Percentiles rank a stretch among this genome's conserved stretches.
Evolutionary conservation across 208 protist species (phyloP).

Genomic region (Crithidia bombi): DNA sequence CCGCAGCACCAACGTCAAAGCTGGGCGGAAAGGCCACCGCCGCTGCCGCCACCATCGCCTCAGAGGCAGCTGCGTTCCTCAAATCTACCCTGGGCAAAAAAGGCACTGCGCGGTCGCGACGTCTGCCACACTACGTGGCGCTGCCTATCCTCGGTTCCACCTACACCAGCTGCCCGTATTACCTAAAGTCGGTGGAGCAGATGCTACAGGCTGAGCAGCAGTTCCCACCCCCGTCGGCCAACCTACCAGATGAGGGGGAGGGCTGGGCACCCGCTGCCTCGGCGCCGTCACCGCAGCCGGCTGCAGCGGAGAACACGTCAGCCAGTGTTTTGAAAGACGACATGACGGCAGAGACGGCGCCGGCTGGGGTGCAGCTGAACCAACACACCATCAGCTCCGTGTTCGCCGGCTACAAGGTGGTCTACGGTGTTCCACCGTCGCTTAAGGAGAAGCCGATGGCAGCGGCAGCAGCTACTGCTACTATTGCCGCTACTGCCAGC

Average conservation of each 20-base stretch:
- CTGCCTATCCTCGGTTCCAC: conserved; percentile 62
- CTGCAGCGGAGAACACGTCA: background rate
- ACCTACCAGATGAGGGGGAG: conserved; percentile 29
- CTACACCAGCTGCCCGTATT: conserved; percentile 53
- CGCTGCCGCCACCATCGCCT: conserved; percentile 19
- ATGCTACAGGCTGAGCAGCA: conserved; percentile 47
- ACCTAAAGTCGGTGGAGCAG: conserved; percentile 52
- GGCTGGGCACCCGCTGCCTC: conserved; percentile 18
- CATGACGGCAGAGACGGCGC: background rate
- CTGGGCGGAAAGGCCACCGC: conserved; percentile 7
- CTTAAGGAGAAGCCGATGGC: background rate
- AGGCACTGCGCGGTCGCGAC: conserved; percentile 13
- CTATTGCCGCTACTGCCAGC: background rate
- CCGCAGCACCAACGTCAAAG: conserved; percentile 1
- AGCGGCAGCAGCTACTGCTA: background rate
- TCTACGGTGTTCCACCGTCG: conserved; percentile 27
- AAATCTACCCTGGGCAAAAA: conserved; percentile 31
- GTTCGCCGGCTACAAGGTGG: conserved; percentile 32
- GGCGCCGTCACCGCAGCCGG: background rate
- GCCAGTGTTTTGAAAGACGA: background rate
- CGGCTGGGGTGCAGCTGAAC: conserved; percentile 2
- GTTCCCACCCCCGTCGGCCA: conserved; percentile 40
- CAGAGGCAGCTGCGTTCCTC: conserved; percentile 35
- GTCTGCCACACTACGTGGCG: conserved; percentile 39
- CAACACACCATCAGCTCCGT: conserved; percentile 34